These are phyloP conservation scores for Achlya hypogyna DNA, from an alignment of 352 stramenopile species.

Conservation along the genomic window DNA sequence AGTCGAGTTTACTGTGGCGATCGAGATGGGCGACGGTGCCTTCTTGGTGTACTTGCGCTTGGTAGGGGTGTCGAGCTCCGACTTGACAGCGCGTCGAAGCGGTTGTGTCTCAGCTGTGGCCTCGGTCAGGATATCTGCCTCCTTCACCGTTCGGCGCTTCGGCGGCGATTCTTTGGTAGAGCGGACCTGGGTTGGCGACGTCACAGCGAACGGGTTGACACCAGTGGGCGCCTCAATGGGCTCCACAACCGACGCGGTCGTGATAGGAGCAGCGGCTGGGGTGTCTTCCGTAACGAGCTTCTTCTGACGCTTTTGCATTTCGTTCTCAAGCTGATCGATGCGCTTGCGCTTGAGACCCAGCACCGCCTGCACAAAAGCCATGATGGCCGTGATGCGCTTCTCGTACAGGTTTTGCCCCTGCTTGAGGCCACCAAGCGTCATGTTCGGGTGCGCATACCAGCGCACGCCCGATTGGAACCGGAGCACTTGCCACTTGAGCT, in stretches of 20 bases:
- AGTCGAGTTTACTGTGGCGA: background rate
- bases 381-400: background rate
- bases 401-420: background rate
- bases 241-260: background rate
- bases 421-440: background rate
- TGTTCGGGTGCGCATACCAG: background rate
- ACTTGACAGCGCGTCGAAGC: background rate
- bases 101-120: background rate
- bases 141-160: background rate
- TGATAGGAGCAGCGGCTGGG: too few relatives aligned
- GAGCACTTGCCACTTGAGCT: slow-evolving; percentile 2
- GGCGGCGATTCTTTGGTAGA: background rate
- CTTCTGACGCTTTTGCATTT: background rate
- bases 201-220: background rate
- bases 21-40: background rate
- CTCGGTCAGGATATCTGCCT: background rate
- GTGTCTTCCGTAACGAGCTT: too few relatives aligned
- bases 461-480: background rate
- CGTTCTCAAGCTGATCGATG: background rate
- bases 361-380: background rate
- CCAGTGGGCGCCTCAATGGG: background rate
- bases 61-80: background rate
- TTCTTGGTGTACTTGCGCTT: background rate
- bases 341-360: background rate
- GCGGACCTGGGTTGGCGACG: background rate